phyloP scores from a whole-genome alignment of 2,329 filamentous ascomycete genomes.

The Dactylellina parvicollis region DNA sequence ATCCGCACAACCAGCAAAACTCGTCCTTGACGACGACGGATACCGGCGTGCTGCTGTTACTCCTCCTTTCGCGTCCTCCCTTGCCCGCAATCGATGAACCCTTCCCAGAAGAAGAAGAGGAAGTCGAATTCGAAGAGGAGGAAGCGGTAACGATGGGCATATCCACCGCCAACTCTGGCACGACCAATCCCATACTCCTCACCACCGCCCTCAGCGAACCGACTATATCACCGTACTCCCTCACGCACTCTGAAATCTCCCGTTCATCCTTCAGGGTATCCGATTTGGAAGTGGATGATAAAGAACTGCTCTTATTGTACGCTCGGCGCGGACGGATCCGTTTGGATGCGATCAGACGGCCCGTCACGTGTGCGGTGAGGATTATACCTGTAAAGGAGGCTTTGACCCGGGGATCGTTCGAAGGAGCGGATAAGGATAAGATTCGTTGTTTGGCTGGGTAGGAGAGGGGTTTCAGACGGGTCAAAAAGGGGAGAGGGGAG shows the following conservation, averaged over 20 bases:
- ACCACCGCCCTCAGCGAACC: constrained; percentile 57
- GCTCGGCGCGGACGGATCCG: constrained; percentile 38
- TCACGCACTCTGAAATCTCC: constrained; percentile 56
- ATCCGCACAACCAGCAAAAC: constrained; percentile 49
- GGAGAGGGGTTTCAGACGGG: constrained; percentile 56
- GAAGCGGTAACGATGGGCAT: constrained; percentile 9
- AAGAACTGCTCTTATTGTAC: not conserved
- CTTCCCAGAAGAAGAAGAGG: not conserved
- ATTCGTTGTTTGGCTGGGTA: constrained; percentile 58
- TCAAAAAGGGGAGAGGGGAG: constrained; percentile 55
- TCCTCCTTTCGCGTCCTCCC: not conserved
- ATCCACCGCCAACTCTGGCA: constrained; percentile 17
- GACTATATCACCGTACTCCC: constrained; percentile 56
- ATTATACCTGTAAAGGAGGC: constrained; percentile 54
- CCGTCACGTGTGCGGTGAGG: constrained; percentile 56
- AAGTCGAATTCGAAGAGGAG: not conserved
- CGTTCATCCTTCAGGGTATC: constrained; percentile 56
- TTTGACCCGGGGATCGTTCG: constrained; percentile 30
- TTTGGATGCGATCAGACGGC: constrained; percentile 54
- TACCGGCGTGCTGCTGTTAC: not conserved
- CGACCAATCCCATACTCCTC: constrained; percentile 15
- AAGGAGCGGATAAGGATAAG: constrained; percentile 38
- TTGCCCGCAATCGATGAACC: not conserved
- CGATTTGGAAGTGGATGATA: constrained; percentile 36
- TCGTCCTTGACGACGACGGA: not conserved